Base-by-base conservation (phyloP, 202 grass and related monocot species). In the Elaeis oleifera region DNA sequence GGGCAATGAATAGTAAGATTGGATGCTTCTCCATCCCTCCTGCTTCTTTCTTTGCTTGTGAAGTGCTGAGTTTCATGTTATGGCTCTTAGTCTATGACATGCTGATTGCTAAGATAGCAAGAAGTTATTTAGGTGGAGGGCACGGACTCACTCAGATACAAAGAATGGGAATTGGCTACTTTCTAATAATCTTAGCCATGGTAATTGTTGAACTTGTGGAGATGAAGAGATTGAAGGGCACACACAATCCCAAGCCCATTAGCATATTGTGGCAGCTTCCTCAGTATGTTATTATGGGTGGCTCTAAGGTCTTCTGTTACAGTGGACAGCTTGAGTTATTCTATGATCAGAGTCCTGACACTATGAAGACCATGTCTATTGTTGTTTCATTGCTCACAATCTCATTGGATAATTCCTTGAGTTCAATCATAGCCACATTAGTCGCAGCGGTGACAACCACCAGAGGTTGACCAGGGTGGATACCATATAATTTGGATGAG, bases 281-380 rank as follows among this genome's bases (percentile, higher is more conserved):
- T 51, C 83, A 91, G 63, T 91, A 87, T 78, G 73, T 78, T 39
- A 59, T 91, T 51, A 21, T 91, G 0, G 88, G 78, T 8, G 83
- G 76, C 17, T 81, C 17, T 0, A 83, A 87, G 74, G 74, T 91
- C 56, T 81, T 91, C 67, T 80, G 61, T 75, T 83, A 77, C 71
- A 84, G 87, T 54, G 81, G 79, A 20, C 83, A 91, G 75, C 80
- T 91, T n/a, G 88, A 87, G 66, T 91, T 91, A 69, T 91, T 91
- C 76, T 83, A 87, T 17, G 81, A 1, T 49, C 79, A 91, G 65
- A 79, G 81, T 8, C 80, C 88, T 3, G 80, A 84, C 26, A 29
- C 76, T 4, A 91, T 91, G 83, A 88, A 82, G 78, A 89, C 58
- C 77, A 70, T 83, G 32, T 95, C 77, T 77, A 85, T 84, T 5